These are phyloP conservation scores for Chimonanthus praecox DNA, from an alignment of 164 flowering plant species.

Conservation along the genomic window DNA sequence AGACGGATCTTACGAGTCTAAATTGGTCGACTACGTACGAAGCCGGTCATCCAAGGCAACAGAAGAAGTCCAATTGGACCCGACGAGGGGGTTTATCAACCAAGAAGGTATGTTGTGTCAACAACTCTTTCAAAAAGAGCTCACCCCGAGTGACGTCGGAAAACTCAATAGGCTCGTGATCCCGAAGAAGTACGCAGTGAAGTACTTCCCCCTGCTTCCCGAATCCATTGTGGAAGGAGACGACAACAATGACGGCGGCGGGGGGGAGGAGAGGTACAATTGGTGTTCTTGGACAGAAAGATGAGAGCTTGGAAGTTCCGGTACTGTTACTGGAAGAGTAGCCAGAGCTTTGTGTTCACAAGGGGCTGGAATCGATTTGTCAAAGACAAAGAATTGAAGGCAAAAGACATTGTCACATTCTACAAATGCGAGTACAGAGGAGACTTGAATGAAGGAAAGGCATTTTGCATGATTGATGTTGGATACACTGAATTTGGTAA, in stretches of 20 bases:
- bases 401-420: slow-evolving; percentile 45
- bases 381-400: slow-evolving; percentile 49
- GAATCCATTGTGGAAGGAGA: slow-evolving; percentile 5
- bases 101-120: slow-evolving; percentile 19
- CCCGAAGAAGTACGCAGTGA: slow-evolving; percentile 63
- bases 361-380: slow-evolving; percentile 76
- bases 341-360: slow-evolving; percentile 77
- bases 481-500: background rate
- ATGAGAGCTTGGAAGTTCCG: slow-evolving; percentile 63
- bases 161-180: slow-evolving; percentile 82
- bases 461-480: slow-evolving; percentile 27
- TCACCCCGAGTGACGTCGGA: slow-evolving; percentile 89
- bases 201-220: slow-evolving; percentile 39
- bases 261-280: slow-evolving; percentile 27
- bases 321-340: slow-evolving; percentile 84
- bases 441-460: background rate
- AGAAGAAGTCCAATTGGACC: background rate
- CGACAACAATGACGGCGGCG: slow-evolving; percentile 11
- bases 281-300: slow-evolving; percentile 39
- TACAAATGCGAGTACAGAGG: slow-evolving; percentile 27
- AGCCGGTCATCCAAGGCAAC: slow-evolving; percentile 7
- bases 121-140: slow-evolving; percentile 67
- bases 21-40: slow-evolving; percentile 29
- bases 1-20: slow-evolving; percentile 46
- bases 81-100: background rate